Conservation (phyloP, 2,329 filamentous ascomycete genomes). For the Alternaria triticimaculans region DNA sequence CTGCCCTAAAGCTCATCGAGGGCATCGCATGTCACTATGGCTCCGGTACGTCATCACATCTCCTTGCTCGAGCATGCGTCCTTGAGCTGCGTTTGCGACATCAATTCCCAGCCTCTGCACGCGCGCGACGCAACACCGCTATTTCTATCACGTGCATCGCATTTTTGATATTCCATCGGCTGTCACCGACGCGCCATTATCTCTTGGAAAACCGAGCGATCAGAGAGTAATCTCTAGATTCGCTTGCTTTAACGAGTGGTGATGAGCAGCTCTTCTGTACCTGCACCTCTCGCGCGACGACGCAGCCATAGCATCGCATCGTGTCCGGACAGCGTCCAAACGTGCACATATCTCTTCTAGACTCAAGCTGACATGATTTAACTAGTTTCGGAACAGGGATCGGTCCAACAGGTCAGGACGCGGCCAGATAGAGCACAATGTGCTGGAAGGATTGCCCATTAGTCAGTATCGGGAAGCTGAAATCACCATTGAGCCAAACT, state of each 20-base stretch:
- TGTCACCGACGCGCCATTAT: background rate
- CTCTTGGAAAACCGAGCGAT: background rate
- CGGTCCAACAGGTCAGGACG: slow-evolving; percentile 65
- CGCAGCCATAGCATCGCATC: background rate
- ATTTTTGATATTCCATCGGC: slow-evolving; percentile 1
- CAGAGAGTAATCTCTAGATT: background rate
- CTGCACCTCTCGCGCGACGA: background rate
- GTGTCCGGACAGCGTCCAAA: background rate
- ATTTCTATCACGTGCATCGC: slow-evolving; percentile 7
- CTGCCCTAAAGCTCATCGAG: slow-evolving; percentile 24
- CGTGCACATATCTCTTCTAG: background rate
- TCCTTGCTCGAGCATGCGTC: slow-evolving; percentile 1
- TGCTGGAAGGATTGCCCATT: slow-evolving; percentile 79
- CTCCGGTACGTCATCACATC: slow-evolving; percentile 40
- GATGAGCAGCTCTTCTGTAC: background rate
- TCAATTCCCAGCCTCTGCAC: background rate
- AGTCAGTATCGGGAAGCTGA: slow-evolving; percentile 83
- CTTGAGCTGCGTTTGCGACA: background rate
- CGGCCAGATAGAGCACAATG: slow-evolving; percentile 68
- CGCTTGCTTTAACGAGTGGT: background rate
- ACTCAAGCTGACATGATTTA: slow-evolving; percentile 29
- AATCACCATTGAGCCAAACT: slow-evolving; percentile 70
- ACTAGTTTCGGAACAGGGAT: slow-evolving; percentile 63
- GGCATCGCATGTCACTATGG: slow-evolving; percentile 32
- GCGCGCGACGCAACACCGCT: slow-evolving; percentile 14